Evolutionary conservation across 108 stramenopile species (phyloP).

Genomic region (Craspedostauros australis): DNA sequence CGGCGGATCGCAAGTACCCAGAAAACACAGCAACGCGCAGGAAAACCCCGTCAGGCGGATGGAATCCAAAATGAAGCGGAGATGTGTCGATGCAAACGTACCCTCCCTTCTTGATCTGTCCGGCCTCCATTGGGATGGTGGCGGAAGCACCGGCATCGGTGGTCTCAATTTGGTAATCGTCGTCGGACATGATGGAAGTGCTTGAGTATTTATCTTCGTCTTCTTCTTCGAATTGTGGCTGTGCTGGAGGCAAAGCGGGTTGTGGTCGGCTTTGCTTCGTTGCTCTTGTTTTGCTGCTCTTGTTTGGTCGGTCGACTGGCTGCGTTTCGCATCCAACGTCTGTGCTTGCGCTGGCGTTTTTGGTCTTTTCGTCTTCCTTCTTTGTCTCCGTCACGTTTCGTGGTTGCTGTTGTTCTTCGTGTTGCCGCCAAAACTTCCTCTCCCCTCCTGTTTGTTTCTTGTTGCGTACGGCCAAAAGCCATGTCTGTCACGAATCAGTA

Average conservation of each 20-base stretch:
- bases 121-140: conserved; percentile 92
- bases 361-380: no score
- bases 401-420: no score
- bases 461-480: no score
- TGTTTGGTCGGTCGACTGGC: background rate
- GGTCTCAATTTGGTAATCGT: conserved; percentile 79
- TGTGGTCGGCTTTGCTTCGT: background rate
- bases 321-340: no score
- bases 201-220: conserved; percentile 1
- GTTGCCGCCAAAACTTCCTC: no score
- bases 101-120: conserved; percentile 94
- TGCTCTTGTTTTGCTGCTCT: background rate
- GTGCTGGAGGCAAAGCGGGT: background rate
- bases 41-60: no score
- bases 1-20: background rate
- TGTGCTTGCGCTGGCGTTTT: no score
- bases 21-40: no score
- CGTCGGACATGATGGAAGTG: conserved; percentile 78
- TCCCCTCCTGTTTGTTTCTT: no score
- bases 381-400: no score
- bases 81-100: conserved; percentile 31
- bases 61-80: no score
- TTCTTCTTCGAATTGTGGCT: conserved; percentile 2
- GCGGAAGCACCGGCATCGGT: conserved; percentile 89
- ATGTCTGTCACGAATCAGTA: no score